These are phyloP conservation scores for Infundibulicybe gibba DNA, from an alignment of 768 basidiomycete species.

Conservation along the genomic window DNA sequence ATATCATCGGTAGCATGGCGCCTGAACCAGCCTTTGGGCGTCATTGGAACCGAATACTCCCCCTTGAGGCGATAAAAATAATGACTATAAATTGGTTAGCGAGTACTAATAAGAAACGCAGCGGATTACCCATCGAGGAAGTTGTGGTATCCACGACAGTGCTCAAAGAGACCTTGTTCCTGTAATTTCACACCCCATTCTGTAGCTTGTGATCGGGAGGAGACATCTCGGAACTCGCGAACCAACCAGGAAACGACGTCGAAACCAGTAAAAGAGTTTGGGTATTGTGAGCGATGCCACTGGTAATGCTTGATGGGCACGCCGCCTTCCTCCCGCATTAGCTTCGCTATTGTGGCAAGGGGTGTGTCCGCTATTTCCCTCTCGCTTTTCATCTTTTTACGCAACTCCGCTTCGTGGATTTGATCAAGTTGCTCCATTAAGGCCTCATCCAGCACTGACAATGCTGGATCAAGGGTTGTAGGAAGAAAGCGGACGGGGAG, in stretches of 20 bases:
- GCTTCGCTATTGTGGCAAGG: constrained; percentile 63
- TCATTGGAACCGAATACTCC: constrained; percentile 69
- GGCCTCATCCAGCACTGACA: constrained; percentile 74
- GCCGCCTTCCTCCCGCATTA: constrained; percentile 84
- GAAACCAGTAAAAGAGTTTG: constrained; percentile 84
- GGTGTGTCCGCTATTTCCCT: constrained; percentile 67
- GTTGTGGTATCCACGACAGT: constrained; percentile 72
- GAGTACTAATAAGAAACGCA: neutral
- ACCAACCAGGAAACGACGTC: constrained; percentile 91
- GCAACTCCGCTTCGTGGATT: constrained; percentile 67
- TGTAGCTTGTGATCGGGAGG: constrained; percentile 72
- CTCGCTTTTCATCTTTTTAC: constrained; percentile 80
- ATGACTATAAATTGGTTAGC: constrained; percentile 44
- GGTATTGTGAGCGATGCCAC: constrained; percentile 75
- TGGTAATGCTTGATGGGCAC: constrained; percentile 80
- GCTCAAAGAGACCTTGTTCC: constrained; percentile 84
- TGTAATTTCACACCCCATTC: constrained; percentile 77
- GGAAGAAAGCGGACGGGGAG: constrained; percentile 72
- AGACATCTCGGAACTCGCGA: constrained; percentile 87
- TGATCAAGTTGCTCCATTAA: constrained; percentile 80
- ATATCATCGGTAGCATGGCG: constrained; percentile 45
- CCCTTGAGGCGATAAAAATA: constrained; percentile 88
- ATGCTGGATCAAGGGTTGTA: constrained; percentile 80
- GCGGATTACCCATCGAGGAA: constrained; percentile 80
- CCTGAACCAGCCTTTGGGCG: constrained; percentile 74